Evolutionary conservation across 768 basidiomycete genomes (phyloP).

Genomic region (Russula sp.): DNA sequence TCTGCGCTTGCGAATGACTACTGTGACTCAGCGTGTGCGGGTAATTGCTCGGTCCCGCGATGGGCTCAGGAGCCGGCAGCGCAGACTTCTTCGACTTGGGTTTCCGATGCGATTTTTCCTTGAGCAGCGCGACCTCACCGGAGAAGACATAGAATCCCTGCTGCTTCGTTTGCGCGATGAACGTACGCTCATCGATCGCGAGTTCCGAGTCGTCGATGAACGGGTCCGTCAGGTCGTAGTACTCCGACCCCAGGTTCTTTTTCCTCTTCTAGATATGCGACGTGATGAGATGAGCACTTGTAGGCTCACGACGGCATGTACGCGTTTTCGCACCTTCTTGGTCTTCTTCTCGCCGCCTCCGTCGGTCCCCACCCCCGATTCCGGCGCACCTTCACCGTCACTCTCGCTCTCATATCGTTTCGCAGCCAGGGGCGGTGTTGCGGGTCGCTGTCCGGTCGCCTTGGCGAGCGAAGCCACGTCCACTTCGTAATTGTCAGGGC

Average conservation of each 20-base stretch:
- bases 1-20: conserved; percentile 7
- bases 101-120: conserved; percentile 44
- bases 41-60: conserved; percentile 19
- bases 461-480: conserved; percentile 53
- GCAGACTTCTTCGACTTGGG: conserved; percentile 22
- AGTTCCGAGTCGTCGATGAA: conserved; percentile 98
- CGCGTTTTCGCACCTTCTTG: conserved; percentile 29
- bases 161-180: conserved; percentile 86
- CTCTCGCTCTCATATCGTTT: conserved; percentile 45
- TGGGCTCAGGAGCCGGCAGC: conserved; percentile 16
- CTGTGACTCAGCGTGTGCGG: conserved; percentile 3
- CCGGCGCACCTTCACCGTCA: conserved; percentile 33
- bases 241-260: conserved; percentile 54
- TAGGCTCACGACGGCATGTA: neutral
- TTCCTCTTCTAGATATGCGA: conserved; percentile 23
- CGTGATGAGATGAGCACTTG: neutral
- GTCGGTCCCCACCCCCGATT: conserved; percentile 16
- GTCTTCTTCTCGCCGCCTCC: conserved; percentile 32
- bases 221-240: conserved; percentile 87
- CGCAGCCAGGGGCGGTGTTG: conserved; percentile 42
- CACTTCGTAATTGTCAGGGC: conserved; percentile 68
- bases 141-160: conserved; percentile 88
- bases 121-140: conserved; percentile 80
- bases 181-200: conserved; percentile 82
- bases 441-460: conserved; percentile 54